Percentiles rank a stretch among this genome's conserved stretches.
Evolutionary conservation across 176 grass and related monocot genomes (phyloP).

Genomic region (Thinopyrum elongatum): DNA sequence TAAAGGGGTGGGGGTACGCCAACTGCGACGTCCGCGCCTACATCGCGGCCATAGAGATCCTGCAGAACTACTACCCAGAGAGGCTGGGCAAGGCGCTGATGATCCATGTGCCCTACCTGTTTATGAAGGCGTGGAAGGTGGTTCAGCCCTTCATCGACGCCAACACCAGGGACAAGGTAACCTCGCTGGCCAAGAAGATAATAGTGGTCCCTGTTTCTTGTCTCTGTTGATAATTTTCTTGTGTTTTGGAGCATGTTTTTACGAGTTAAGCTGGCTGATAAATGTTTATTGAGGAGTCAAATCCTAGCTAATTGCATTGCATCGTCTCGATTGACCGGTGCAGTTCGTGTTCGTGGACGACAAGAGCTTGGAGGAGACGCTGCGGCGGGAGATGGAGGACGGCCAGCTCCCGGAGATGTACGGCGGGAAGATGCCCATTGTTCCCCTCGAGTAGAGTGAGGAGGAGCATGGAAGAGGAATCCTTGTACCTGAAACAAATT

Average conservation of each 20-base stretch:
- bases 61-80: constrained; percentile 79
- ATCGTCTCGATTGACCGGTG: neutral
- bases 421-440: constrained; percentile 48
- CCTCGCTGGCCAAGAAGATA: neutral
- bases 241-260: no score
- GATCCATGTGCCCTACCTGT: constrained; percentile 61
- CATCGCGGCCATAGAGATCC: constrained; percentile 59
- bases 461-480: neutral
- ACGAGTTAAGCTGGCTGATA: no score
- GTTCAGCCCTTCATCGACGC: constrained; percentile 67
- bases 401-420: constrained; percentile 64
- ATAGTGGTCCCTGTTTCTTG: constrained; percentile 31
- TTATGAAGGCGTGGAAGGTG: constrained; percentile 75
- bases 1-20: constrained; percentile 75
- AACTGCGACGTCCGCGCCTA: constrained; percentile 61
- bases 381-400: constrained; percentile 60
- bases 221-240: neutral
- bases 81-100: constrained; percentile 62
- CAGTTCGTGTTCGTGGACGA: constrained; percentile 78
- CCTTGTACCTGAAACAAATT: neutral
- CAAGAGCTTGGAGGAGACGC: constrained; percentile 61
- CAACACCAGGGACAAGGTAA: constrained; percentile 67
- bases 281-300: neutral
- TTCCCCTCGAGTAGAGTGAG: neutral
- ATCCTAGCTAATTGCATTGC: neutral